These are phyloP conservation scores for Bolboschoenus planiculmis DNA, from an alignment of 176 grass and related monocot species.

Conservation along the genomic window DNA sequence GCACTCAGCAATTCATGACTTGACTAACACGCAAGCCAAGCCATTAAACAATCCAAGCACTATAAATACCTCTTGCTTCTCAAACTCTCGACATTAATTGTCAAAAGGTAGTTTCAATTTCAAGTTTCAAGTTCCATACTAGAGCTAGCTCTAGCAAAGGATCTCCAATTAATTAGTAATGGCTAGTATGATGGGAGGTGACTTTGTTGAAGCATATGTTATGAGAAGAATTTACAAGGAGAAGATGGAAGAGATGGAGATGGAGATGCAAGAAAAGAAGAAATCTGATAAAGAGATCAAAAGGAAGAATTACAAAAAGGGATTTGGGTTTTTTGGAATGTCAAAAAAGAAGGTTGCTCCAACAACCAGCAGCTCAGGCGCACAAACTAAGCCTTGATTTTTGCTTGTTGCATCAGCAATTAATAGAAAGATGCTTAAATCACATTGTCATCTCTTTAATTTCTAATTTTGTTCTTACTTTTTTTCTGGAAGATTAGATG, in stretches of 20 bases:
- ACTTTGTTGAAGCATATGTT: constrained; percentile 23
- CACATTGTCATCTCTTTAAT: background rate
- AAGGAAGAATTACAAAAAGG: background rate
- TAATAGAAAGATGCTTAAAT: background rate
- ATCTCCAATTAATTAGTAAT: background rate
- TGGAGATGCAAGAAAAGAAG: background rate
- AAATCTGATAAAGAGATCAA: background rate
- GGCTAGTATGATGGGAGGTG: constrained; percentile 26
- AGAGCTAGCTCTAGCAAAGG: no score
- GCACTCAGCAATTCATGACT: background rate
- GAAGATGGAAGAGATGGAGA: constrained; percentile 10
- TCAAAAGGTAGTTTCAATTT: background rate
- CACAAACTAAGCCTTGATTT: background rate
- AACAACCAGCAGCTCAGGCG: background rate
- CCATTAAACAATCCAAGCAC: constrained; percentile 1
- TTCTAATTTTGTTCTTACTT: background rate
- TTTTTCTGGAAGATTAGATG: background rate
- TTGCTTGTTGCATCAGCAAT: background rate
- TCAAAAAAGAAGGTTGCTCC: constrained; percentile 23
- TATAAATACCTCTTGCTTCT: constrained; percentile 4
- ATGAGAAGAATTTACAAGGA: constrained; percentile 30
- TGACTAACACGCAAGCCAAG: constrained; percentile 12
- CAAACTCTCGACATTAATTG: background rate
- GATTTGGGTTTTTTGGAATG: constrained; percentile 13
- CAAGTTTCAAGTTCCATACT: background rate